Percentiles rank a stretch among this genome's conserved stretches.
Evolutionary conservation across 2,329 filamentous ascomycete species (phyloP).

Genomic region (Cordyceps fumosorosea): DNA sequence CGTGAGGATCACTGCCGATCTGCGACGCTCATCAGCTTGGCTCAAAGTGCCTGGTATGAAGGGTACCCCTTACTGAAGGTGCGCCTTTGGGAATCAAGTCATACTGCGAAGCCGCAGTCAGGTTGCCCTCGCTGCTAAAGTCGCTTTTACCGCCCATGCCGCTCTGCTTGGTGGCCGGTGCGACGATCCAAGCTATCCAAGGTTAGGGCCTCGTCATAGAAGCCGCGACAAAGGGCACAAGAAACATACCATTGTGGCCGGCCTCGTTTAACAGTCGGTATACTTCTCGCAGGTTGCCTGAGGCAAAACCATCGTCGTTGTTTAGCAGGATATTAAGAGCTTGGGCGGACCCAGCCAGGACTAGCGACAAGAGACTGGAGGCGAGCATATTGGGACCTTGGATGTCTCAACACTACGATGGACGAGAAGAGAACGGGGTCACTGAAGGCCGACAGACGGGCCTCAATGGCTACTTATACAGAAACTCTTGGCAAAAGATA

Average conservation of each 20-base stretch:
- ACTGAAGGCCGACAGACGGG: neutral
- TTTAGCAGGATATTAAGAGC: conserved; percentile 25
- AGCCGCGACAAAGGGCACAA: fast-evolving
- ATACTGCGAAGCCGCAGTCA: conserved; percentile 22
- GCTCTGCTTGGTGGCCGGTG: conserved; percentile 25
- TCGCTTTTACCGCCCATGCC: conserved; percentile 23
- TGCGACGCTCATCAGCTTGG: conserved; percentile 7
- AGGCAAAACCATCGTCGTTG: conserved; percentile 27
- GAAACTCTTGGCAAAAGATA: neutral
- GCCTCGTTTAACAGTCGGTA: conserved; percentile 24
- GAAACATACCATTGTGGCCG: conserved; percentile 22
- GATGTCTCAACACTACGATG: neutral
- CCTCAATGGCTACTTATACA: neutral
- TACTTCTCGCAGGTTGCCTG: conserved; percentile 23
- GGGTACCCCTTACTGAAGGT: conserved; percentile 19
- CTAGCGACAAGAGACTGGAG: conserved; percentile 1
- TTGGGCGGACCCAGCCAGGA: conserved; percentile 11
- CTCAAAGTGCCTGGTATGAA: neutral
- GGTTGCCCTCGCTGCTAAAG: conserved; percentile 23
- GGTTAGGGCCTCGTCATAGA: neutral
- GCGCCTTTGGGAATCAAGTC: conserved; percentile 24
- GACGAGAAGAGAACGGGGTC: neutral
- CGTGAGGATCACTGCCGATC: conserved; percentile 42
- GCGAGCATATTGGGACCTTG: neutral
- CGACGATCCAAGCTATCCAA: conserved; percentile 24